Evolutionary conservation across 805 yeast genomes (phyloP).

Genomic region (Suhomyces sp.): DNA sequence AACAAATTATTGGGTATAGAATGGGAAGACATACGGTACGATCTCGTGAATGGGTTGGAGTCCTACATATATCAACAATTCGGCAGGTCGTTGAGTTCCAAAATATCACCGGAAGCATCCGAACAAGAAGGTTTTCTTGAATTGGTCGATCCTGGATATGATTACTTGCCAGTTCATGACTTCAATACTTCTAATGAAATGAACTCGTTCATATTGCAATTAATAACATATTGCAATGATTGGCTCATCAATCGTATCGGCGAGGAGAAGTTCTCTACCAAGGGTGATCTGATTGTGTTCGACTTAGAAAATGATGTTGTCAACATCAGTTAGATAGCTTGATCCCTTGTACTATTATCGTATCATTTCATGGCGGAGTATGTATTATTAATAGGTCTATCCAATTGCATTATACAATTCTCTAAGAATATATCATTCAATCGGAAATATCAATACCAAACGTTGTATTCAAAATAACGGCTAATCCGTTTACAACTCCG

Average conservation of each 20-base stretch:
- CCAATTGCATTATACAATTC: no score
- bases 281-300: conserved; percentile 16
- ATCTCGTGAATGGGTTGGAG: conserved; percentile 37
- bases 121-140: conserved; percentile 4
- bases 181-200: conserved; percentile 34
- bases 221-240: conserved; percentile 26
- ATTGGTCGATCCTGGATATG: conserved; percentile 21
- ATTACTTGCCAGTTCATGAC: conserved; percentile 33
- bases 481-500: conserved; percentile 27
- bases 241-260: conserved; percentile 17
- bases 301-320: conserved; percentile 29
- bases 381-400: no score
- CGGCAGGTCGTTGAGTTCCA: conserved; percentile 22
- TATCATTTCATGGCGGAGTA: no score
- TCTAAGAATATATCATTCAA: no score
- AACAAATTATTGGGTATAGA: conserved; percentile 40
- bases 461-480: conserved; percentile 20
- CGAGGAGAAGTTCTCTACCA: conserved; percentile 3
- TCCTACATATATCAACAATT: conserved; percentile 32
- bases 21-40: conserved; percentile 44
- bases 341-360: no score
- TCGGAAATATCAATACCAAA: conserved; percentile 12
- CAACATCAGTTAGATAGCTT: background rate
- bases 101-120: background rate
- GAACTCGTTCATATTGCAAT: conserved; percentile 24